These are phyloP conservation scores for Prunus kanzakura DNA, from an alignment of 306 rosid species.

Conservation along the genomic window DNA sequence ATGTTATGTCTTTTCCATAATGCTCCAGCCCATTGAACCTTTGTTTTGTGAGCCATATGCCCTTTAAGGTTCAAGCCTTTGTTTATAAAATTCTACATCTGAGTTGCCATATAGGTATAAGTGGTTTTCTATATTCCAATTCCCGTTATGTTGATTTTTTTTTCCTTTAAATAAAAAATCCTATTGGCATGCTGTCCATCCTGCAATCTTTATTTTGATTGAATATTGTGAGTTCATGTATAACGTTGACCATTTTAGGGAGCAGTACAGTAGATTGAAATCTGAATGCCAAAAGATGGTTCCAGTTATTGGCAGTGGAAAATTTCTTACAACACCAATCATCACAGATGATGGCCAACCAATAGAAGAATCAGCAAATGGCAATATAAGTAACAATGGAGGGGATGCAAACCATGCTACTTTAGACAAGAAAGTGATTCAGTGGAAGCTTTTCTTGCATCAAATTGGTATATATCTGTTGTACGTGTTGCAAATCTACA, in stretches of 20 bases:
- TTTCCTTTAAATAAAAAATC: not conserved
- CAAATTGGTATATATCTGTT: constrained; percentile 72
- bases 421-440: constrained; percentile 62
- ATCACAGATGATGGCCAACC: constrained; percentile 50
- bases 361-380: constrained; percentile 34
- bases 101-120: not conserved
- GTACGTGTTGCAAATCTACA: not conserved
- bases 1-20: too few relatives aligned
- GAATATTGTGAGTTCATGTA: constrained; percentile 9
- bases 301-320: constrained; percentile 73
- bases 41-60: not conserved
- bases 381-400: not conserved
- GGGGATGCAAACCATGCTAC: constrained; percentile 19
- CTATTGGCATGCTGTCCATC: constrained; percentile 9
- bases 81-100: not conserved
- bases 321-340: constrained; percentile 58
- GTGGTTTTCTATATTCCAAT: not conserved
- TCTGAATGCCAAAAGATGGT: constrained; percentile 82
- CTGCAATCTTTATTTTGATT: constrained; percentile 10
- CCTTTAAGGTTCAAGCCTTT: not conserved
- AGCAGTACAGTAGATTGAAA: constrained; percentile 69
- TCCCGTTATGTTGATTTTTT: not conserved
- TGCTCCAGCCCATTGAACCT: not conserved
- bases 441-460: constrained; percentile 73
- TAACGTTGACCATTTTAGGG: constrained; percentile 48